Conservation (phyloP, 2,329 filamentous ascomycete species). For the Ascosphaera acerosa region DNA sequence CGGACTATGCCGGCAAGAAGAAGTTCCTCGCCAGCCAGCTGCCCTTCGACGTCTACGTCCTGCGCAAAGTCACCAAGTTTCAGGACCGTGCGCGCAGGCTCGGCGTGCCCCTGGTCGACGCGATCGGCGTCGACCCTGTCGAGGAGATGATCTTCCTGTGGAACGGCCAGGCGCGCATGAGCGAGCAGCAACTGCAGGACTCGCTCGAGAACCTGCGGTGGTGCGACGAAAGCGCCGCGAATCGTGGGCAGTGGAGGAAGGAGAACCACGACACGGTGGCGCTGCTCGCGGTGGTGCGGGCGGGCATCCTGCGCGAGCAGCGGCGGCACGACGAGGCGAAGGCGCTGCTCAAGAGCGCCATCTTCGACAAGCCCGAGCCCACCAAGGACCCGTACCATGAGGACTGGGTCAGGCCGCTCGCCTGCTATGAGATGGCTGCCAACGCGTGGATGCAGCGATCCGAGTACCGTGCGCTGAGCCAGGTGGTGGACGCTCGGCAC, state of each 20-base stretch:
- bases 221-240: conserved; percentile 34
- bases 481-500: no score
- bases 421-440: conserved; percentile 67
- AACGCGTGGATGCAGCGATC: conserved; percentile 46
- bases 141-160: conserved; percentile 89
- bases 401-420: conserved; percentile 43
- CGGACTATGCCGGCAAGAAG: conserved; percentile 56
- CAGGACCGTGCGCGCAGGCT: conserved; percentile 45
- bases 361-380: conserved; percentile 32
- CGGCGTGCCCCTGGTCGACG: conserved; percentile 47
- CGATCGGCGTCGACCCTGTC: conserved; percentile 52
- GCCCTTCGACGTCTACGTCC: conserved; percentile 69
- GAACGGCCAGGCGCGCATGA: conserved; percentile 72
- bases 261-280: conserved; percentile 35
- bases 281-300: conserved; percentile 39
- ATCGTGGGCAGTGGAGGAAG: conserved; percentile 24
- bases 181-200: conserved; percentile 32
- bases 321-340: conserved; percentile 39
- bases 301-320: conserved; percentile 38
- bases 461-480: conserved; percentile 9
- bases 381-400: conserved; percentile 24
- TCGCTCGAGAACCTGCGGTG: conserved; percentile 41
- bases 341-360: conserved; percentile 31
- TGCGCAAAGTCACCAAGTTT: conserved; percentile 72
- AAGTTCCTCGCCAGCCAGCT: conserved; percentile 71